Conservation (phyloP, 2,329 filamentous ascomycete species). For the Cercospora nicotianae region DNA sequence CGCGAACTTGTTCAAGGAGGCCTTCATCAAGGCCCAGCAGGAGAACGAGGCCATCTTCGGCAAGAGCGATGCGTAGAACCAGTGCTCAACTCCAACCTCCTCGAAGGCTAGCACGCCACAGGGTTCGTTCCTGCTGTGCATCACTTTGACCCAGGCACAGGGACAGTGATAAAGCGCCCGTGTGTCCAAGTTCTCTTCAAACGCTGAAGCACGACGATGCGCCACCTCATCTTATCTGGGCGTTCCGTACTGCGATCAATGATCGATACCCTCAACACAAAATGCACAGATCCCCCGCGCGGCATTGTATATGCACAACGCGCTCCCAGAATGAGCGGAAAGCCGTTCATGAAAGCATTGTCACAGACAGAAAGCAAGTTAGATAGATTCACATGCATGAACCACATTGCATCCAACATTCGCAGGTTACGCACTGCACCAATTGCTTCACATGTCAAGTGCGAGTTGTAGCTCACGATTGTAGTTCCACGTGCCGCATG, state of each 20-base stretch:
- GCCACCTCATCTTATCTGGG: slow-evolving; percentile 27
- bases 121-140: neutral
- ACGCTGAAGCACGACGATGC: neutral
- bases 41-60: slow-evolving; percentile 87
- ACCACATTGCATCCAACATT: neutral
- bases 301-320: slow-evolving; percentile 24
- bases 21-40: slow-evolving; percentile 94
- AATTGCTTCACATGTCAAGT: neutral
- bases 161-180: neutral
- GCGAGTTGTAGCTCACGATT: neutral
- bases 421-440: neutral
- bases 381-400: slow-evolving; percentile 26
- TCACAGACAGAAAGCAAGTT: slow-evolving; percentile 19
- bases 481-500: neutral
- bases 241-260: slow-evolving; percentile 30
- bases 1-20: slow-evolving; percentile 95
- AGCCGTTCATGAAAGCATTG: slow-evolving; percentile 17
- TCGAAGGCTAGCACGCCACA: neutral
- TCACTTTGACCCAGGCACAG: neutral
- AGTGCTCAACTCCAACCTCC: neutral
- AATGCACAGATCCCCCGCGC: slow-evolving; percentile 24
- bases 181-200: neutral
- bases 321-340: slow-evolving; percentile 12
- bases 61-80: slow-evolving; percentile 30
- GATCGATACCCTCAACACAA: slow-evolving; percentile 22